phyloP scores from a whole-genome alignment of 176 grass and related monocot species.

The Bothriochloa decipiens region DNA sequence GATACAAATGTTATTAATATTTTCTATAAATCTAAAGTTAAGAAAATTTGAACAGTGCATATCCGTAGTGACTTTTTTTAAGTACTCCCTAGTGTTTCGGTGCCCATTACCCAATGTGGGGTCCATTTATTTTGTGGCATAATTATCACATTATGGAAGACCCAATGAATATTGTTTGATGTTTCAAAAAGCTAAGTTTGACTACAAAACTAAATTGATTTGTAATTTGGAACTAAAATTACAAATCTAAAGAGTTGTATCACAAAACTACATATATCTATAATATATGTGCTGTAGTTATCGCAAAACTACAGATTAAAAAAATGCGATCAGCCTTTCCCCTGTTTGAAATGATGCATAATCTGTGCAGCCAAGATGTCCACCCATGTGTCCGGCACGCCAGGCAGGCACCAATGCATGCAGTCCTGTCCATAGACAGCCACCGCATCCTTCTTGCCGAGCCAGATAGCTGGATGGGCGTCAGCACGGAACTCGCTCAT shows the following conservation, averaged over 20 bases:
- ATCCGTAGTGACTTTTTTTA: no score
- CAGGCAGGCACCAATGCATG: conserved; percentile 97
- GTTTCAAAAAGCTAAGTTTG: background rate
- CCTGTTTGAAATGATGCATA: conserved; percentile 53
- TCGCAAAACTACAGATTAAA: background rate
- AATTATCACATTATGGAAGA: background rate
- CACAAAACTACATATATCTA: background rate
- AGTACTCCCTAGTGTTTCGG: background rate
- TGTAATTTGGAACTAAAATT: background rate
- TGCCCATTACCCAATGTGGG: background rate
- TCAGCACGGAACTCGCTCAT: conserved; percentile 91
- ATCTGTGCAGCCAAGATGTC: conserved; percentile 72
- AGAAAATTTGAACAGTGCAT: no score
- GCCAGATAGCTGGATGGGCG: conserved; percentile 87
- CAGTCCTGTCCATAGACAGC: conserved; percentile 89
- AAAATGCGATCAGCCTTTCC: background rate
- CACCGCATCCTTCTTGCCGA: conserved; percentile 90
- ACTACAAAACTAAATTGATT: background rate
- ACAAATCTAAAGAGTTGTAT: background rate
- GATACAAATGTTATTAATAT: no score
- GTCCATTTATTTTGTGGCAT: background rate
- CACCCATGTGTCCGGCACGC: conserved; percentile 87
- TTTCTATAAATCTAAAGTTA: no score
- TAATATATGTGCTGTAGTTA: background rate
- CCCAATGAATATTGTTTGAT: background rate